phyloP scores from a whole-genome alignment of 176 grass and related monocot genomes.

The Eragrostis curvula region DNA sequence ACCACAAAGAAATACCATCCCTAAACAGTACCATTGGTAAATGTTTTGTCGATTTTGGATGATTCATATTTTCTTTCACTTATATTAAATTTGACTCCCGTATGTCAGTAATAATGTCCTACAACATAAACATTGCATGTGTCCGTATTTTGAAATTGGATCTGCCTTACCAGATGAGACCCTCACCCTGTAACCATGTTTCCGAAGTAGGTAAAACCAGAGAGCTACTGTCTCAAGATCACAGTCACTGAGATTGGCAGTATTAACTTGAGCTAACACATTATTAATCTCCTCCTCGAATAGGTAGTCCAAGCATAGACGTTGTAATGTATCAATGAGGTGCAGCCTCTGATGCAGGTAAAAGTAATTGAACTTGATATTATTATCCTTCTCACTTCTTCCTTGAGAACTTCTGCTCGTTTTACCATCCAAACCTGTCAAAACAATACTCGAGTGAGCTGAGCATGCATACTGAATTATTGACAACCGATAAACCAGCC shows the following conservation, averaged over 20 bases:
- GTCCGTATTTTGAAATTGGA: not conserved
- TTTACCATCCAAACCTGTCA: not conserved
- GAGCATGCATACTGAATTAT: too few species aligned
- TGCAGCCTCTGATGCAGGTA: not conserved
- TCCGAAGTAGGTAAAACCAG: slow-evolving; percentile 7
- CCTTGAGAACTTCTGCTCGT: not conserved
- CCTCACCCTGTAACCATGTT: slow-evolving; percentile 17
- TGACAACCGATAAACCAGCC: too few species aligned
- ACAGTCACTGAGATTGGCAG: not conserved
- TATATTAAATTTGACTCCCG: too few species aligned
- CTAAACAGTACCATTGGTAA: too few species aligned
- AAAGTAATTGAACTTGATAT: not conserved
- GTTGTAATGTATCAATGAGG: not conserved
- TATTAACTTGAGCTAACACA: not conserved
- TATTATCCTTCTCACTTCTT: not conserved
- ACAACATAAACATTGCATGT: too few species aligned
- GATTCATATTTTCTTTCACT: too few species aligned
- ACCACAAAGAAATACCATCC: too few species aligned
- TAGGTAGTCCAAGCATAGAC: not conserved
- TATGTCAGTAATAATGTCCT: too few species aligned
- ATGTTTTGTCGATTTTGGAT: too few species aligned
- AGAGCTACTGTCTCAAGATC: not conserved
- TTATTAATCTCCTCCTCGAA: not conserved
- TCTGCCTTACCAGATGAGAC: not conserved
- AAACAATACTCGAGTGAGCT: not conserved